A percentile compares a stretch with the other conserved stretches of the same genome.
Conservation (phyloP, 169 alveolate species). For the Plasmodium berghei region DNA sequence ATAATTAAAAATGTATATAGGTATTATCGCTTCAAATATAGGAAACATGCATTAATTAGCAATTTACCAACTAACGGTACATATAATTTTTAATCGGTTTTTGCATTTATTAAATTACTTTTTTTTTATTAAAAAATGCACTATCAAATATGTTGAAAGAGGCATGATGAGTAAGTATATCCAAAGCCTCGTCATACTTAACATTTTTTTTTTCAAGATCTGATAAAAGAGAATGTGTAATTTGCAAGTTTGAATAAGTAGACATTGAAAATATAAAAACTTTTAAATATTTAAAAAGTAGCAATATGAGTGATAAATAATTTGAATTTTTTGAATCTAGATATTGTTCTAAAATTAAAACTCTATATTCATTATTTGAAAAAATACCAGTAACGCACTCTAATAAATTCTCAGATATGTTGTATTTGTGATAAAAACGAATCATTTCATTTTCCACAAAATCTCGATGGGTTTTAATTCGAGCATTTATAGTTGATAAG, state of each 20-base stretch:
- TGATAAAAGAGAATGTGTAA: slow-evolving; percentile 6
- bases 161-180: background rate
- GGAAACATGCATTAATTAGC: too few species aligned
- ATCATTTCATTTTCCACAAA: background rate
- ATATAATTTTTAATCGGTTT: too few species aligned
- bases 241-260: slow-evolving; percentile 1
- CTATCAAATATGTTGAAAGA: too few species aligned
- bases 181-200: slow-evolving; percentile 12
- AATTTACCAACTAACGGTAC: too few species aligned
- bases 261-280: slow-evolving; percentile 1
- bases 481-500: background rate
- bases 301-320: slow-evolving; percentile 17
- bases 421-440: slow-evolving; percentile 6
- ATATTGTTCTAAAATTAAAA: slow-evolving; percentile 2
- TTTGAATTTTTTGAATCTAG: background rate
- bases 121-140: too few species aligned
- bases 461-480: slow-evolving; percentile 15
- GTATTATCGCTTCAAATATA: too few species aligned
- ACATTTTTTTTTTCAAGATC: slow-evolving; percentile 1
- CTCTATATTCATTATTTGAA: slow-evolving; percentile 11
- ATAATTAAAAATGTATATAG: too few species aligned
- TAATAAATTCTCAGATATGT: background rate
- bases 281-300: slow-evolving; percentile 6
- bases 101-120: too few species aligned
- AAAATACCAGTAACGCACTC: background rate